phyloP scores from a whole-genome alignment of 805 yeast species.

The Nakazawaea populi region DNA sequence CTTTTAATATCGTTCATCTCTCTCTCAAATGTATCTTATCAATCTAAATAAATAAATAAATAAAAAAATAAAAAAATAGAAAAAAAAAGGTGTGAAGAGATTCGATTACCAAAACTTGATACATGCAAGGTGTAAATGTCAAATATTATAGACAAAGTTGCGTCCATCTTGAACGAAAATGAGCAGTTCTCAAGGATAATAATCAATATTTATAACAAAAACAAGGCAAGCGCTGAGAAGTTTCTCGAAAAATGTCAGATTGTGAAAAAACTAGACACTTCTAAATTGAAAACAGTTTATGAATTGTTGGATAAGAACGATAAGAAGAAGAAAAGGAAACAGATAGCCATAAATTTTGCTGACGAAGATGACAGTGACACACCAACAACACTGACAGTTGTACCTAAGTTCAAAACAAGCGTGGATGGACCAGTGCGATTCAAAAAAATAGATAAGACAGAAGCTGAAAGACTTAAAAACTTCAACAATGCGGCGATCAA shows the following conservation, averaged over 20 bases:
- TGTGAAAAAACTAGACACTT: constrained; percentile 3
- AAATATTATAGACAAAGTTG: constrained; percentile 2
- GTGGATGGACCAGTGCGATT: not conserved
- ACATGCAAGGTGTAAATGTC: not conserved
- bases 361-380: not conserved
- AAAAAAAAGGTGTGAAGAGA: not conserved
- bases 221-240: not conserved
- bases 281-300: not conserved
- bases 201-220: constrained; percentile 1
- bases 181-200: constrained; percentile 3
- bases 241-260: constrained; percentile 1
- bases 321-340: constrained; percentile 3
- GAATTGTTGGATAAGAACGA: constrained; percentile 1
- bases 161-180: constrained; percentile 2
- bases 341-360: constrained; percentile 1
- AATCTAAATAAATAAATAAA: not conserved
- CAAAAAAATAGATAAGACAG: constrained; percentile 2
- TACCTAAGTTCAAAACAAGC: not conserved
- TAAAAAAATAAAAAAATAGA: not conserved
- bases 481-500: not conserved
- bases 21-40: no score
- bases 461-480: constrained; percentile 1
- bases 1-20: no score
- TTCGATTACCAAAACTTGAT: not conserved
- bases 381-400: not conserved